Evolutionary conservation across 2,329 filamentous ascomycete genomes (phyloP), one percentile per base, ranked within the genome.

Genomic region (Phaeosphaeria sp.): DNA sequence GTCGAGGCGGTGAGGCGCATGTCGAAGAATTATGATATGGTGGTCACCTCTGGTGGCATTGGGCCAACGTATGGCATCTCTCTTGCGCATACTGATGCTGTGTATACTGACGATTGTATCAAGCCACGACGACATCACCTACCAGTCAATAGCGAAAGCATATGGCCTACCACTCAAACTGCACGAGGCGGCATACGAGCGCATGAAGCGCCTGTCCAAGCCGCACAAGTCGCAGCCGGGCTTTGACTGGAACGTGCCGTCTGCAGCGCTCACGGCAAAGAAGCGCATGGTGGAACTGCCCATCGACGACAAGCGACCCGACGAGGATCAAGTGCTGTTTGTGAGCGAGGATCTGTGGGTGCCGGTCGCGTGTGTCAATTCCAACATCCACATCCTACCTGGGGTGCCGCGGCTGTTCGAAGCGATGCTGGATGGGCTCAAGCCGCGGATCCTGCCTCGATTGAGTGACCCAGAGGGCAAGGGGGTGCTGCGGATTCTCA

Each of bases 81-180:
- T 53, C 50, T 53, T 49, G 6, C 11, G 6, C 30, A 36, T 62
- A n/a, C n/a, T n/a, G n/a, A n/a, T n/a, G n/a, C 48, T 52, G 56
- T 57, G 20, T 47, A 23, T 60, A 55, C 52, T 50, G 60, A 27
- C 67, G 68, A 63, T 71, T 57, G 39, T 11, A 42, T 52, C 46
- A 67, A 96, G 92, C 55, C 94, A 98, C 81, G 95, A 99, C 78
- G 95, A 99, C 75, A 98, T 98, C 67, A 98, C 95, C 23, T 99
- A 99, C 80, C 84, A 91, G 72, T 94, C 92, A 41, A 96, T 99
- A 75, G 93, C 92, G 63, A 93, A 92, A 75, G 95, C 93, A 7
- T 98, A 97, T 76, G 80, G 82, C 44, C 83, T 97, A 7, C 86
- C 89, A 15, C 82, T 98, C 18, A 85, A 89, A 65, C 84, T 96